These are phyloP conservation scores for Thelonectria blattea DNA, from an alignment of 2,329 filamentous ascomycete genomes.

Conservation along the genomic window DNA sequence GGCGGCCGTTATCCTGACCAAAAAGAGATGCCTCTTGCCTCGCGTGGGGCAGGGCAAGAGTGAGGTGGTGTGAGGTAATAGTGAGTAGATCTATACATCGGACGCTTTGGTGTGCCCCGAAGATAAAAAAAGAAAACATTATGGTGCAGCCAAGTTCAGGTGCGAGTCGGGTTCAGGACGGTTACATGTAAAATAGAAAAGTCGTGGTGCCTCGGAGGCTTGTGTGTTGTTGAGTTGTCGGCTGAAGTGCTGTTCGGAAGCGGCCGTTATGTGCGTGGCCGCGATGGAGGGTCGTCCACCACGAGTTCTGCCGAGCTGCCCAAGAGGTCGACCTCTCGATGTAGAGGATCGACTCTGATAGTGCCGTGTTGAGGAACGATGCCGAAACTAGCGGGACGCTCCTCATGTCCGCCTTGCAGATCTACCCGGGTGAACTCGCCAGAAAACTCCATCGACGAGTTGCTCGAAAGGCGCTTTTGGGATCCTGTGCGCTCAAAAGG, in stretches of 20 bases:
- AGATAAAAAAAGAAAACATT: conserved; percentile 27
- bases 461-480: conserved; percentile 56
- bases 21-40: conserved; percentile 10
- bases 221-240: background rate
- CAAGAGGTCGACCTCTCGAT: conserved; percentile 52
- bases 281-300: conserved; percentile 49
- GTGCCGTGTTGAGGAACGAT: conserved; percentile 64
- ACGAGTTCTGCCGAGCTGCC: conserved; percentile 64
- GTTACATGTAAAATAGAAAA: conserved; percentile 6
- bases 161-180: conserved; percentile 3
- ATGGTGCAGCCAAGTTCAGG: conserved; percentile 19
- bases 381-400: conserved; percentile 61
- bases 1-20: conserved; percentile 22
- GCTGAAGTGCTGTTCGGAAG: background rate
- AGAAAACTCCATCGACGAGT: conserved; percentile 56
- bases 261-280: conserved; percentile 30
- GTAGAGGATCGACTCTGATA: conserved; percentile 58
- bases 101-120: conserved; percentile 24
- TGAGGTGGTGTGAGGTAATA: conserved; percentile 14
- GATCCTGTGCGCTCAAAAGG: conserved; percentile 65
- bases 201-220: background rate
- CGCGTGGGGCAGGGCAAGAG: conserved; percentile 15
- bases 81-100: conserved; percentile 36
- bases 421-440: conserved; percentile 54
- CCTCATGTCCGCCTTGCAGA: conserved; percentile 46